These are phyloP conservation scores for Schizosaccharomyces japonicus DNA, from an alignment of 805 yeast species.

Conservation along the genomic window DNA sequence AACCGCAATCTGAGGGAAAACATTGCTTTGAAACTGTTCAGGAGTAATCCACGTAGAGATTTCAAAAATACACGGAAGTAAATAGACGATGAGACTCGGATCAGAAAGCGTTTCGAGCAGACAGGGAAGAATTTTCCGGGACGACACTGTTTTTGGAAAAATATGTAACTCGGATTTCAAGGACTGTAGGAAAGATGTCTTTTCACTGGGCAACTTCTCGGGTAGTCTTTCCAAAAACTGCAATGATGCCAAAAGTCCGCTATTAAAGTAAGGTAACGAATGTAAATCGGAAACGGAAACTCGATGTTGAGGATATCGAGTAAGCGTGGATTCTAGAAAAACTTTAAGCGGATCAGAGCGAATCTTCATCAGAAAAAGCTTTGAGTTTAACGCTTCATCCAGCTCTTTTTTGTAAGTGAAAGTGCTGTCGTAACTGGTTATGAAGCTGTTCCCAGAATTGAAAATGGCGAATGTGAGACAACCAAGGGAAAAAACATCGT, in stretches of 20 bases:
- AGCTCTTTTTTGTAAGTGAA: conserved; percentile 20
- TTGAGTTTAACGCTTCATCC: conserved; percentile 16
- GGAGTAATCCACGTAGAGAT: conserved; percentile 49
- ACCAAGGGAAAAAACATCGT: conserved; percentile 73
- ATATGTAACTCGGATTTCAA: conserved; percentile 28
- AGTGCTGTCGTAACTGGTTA: conserved; percentile 30
- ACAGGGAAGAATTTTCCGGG: conserved; percentile 52
- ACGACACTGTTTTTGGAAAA: conserved; percentile 34
- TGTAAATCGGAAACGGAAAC: conserved; percentile 40
- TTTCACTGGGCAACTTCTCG: conserved; percentile 46
- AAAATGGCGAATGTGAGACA: conserved; percentile 50
- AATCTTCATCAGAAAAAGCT: background rate
- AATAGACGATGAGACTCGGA: conserved; percentile 21
- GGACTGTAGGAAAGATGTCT: conserved; percentile 41
- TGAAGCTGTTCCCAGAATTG: conserved; percentile 21
- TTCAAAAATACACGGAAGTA: conserved; percentile 31
- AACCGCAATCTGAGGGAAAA: conserved; percentile 30
- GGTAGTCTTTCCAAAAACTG: conserved; percentile 63
- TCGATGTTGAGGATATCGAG: conserved; percentile 34
- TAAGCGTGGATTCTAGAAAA: conserved; percentile 29
- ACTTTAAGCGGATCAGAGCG: conserved; percentile 31
- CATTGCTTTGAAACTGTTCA: conserved; percentile 49
- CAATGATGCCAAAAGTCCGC: conserved; percentile 57
- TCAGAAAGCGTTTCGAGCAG: conserved; percentile 28
- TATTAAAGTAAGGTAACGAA: conserved; percentile 55